Conservation (phyloP, 139 green algal species). For the Penium margaritaceum region DNA sequence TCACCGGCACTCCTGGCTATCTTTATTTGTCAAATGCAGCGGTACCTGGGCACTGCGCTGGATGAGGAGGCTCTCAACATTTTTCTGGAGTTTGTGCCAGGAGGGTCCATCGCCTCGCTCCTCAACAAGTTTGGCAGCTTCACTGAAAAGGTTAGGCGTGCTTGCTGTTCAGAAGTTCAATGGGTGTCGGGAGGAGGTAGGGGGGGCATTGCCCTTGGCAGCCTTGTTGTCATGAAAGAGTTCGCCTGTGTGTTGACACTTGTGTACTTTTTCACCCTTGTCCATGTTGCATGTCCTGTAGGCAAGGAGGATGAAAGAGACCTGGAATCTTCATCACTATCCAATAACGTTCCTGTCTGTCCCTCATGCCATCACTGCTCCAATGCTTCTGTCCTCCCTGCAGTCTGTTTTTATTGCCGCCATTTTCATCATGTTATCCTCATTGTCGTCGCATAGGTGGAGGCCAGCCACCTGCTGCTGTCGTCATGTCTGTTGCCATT, state of each 20-base stretch:
- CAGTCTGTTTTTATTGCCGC: too few relatives aligned
- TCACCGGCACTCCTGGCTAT: too few relatives aligned
- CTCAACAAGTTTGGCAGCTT: constrained; percentile 68
- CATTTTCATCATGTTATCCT: too few relatives aligned
- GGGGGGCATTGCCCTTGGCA: background rate
- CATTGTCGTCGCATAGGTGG: too few relatives aligned
- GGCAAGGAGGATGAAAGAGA: background rate
- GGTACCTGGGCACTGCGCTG: constrained; percentile 45
- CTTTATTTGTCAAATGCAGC: too few relatives aligned
- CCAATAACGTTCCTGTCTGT: too few relatives aligned
- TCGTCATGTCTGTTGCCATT: too few relatives aligned
- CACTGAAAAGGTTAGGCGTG: constrained; percentile 38
- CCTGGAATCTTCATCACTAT: background rate
- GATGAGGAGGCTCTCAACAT: constrained; percentile 73
- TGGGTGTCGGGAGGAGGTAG: background rate
- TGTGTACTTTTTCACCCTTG: background rate
- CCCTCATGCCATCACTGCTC: too few relatives aligned
- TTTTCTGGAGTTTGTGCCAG: constrained; percentile 92
- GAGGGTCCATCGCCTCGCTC: constrained; percentile 82
- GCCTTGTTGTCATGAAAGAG: background rate
- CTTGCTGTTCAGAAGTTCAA: too few relatives aligned
- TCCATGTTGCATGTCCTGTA: background rate
- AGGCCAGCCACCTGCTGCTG: too few relatives aligned
- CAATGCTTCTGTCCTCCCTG: too few relatives aligned
- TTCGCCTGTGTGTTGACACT: background rate